Conservation (phyloP, 2,329 filamentous ascomycete species). For the Fusarium longipes region DNA sequence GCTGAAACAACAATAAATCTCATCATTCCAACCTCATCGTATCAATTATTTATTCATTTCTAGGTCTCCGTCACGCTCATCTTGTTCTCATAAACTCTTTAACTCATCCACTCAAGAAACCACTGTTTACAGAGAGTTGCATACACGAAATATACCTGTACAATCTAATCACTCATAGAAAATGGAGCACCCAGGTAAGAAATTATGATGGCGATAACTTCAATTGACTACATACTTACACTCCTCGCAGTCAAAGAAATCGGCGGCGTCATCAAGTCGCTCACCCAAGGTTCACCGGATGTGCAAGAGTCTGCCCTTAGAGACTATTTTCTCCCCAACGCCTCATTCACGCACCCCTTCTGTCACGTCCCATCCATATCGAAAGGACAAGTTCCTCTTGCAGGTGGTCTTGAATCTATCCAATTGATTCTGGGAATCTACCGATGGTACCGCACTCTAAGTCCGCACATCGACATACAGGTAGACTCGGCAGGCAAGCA, state of each 20-base stretch:
- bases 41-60: slow-evolving; percentile 21
- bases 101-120: neutral
- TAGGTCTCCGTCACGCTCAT: neutral
- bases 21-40: slow-evolving; percentile 28
- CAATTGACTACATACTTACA: neutral
- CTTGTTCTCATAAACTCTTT: neutral
- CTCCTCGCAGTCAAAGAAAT: slow-evolving; percentile 67
- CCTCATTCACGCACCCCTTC: slow-evolving; percentile 82
- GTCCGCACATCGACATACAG: slow-evolving; percentile 74
- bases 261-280: slow-evolving; percentile 70
- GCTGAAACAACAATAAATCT: slow-evolving; percentile 31
- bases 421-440: slow-evolving; percentile 77
- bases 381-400: slow-evolving; percentile 54
- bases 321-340: slow-evolving; percentile 77
- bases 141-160: neutral
- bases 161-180: neutral
- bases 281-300: slow-evolving; percentile 74
- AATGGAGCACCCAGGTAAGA: slow-evolving; percentile 57
- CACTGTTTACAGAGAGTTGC: slow-evolving; percentile 1
- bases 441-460: slow-evolving; percentile 86
- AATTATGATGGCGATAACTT: neutral
- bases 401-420: slow-evolving; percentile 67
- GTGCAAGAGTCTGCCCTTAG: slow-evolving; percentile 74
- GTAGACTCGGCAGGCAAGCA: slow-evolving; percentile 68
- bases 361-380: slow-evolving; percentile 72